Evolutionary conservation across 192 early-diverging fungal species (phyloP).

Genomic region (Coemansia sp.): DNA sequence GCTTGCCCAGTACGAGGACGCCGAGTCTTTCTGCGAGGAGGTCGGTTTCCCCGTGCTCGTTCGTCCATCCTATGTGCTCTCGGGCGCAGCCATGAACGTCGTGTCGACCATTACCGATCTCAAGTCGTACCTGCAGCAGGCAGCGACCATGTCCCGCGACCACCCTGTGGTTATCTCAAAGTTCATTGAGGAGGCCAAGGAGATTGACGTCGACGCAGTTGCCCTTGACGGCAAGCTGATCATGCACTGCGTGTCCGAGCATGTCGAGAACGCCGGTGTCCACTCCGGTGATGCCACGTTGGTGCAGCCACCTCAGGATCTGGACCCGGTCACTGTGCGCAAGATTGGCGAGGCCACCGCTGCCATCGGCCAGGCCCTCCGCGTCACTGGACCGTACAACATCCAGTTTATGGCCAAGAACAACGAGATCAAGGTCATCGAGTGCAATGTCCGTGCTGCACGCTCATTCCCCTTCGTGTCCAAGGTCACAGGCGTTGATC

Average conservation of each 20-base stretch:
- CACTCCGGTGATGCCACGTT: conserved; percentile 99
- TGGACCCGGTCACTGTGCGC: conserved; percentile 90
- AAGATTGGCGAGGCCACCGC: conserved; percentile 91
- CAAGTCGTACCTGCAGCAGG: conserved; percentile 82
- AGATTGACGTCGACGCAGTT: conserved; percentile 99
- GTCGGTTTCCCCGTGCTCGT: conserved; percentile 96
- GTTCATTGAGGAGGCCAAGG: conserved; percentile 97
- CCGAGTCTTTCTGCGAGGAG: conserved; percentile 80
- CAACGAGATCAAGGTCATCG: conserved; percentile 99
- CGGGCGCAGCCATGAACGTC: conserved; percentile 99
- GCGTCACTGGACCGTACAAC: conserved; percentile 97
- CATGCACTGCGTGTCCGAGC: conserved; percentile 95
- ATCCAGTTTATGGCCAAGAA: conserved; percentile 99
- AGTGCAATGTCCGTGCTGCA: conserved; percentile 97
- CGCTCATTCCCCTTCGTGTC: conserved; percentile 98
- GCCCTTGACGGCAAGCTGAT: conserved; percentile 89
- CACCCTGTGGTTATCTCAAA: conserved; percentile 97
- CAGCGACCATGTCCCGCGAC: conserved; percentile 89
- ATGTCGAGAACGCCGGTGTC: conserved; percentile 98
- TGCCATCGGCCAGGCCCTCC: conserved; percentile 89
- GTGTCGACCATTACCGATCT: conserved; percentile 86
- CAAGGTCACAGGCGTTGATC: conserved; percentile 91
- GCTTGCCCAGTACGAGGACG: conserved; percentile 85
- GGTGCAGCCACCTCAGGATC: conserved; percentile 91
- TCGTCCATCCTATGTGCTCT: conserved; percentile 96